Conservation (phyloP, 495 filamentous ascomycete genomes). For the Neurospora discreta region DNA sequence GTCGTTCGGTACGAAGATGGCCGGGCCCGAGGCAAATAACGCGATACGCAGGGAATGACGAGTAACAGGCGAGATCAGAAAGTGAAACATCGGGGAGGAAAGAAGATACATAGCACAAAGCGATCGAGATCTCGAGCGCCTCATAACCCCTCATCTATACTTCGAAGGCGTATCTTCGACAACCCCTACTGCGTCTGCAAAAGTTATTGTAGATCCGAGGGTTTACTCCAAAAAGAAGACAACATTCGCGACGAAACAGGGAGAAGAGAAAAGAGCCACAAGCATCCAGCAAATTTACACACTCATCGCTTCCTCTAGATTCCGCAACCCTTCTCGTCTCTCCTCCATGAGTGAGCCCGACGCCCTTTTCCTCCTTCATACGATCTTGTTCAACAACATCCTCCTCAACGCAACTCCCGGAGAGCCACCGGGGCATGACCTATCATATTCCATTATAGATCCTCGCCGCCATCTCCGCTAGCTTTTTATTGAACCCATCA, state of each 20-base stretch:
- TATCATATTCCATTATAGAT: neutral
- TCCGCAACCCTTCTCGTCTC: too few relatives aligned
- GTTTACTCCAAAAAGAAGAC: too few relatives aligned
- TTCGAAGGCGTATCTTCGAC: neutral
- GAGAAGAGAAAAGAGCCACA: neutral
- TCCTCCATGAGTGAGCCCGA: too few relatives aligned
- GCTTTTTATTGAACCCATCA: constrained; percentile 5
- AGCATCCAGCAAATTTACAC: neutral
- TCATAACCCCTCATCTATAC: neutral
- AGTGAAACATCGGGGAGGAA: neutral
- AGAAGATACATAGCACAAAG: neutral
- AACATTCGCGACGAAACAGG: too few relatives aligned
- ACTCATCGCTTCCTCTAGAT: too few relatives aligned
- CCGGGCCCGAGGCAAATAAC: neutral
- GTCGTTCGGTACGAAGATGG: rapidly evolving
- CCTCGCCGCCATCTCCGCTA: neutral
- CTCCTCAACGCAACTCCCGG: neutral
- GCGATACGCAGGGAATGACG: neutral
- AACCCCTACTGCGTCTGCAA: neutral
- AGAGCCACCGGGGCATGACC: neutral
- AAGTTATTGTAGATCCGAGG: too few relatives aligned
- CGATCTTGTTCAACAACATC: neutral
- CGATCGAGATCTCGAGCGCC: neutral
- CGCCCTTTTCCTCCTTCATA: neutral
- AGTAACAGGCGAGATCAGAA: neutral